Percentiles rank a stretch among this genome's conserved stretches.
phyloP scores from a whole-genome alignment of 768 basidiomycete genomes.

The Gloeophyllum trabeum region DNA sequence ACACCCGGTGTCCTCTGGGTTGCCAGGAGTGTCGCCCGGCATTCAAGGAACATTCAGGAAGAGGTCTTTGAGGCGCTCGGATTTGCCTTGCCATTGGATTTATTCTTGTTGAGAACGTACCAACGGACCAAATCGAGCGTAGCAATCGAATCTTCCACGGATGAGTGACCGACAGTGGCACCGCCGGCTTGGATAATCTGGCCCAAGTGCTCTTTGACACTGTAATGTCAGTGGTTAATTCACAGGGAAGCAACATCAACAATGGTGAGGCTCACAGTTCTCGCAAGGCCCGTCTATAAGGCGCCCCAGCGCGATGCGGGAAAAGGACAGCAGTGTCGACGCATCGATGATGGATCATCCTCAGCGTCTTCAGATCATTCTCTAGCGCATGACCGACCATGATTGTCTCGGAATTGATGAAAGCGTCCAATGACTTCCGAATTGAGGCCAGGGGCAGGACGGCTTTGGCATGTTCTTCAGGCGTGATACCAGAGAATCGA shows the following conservation, averaged over 20 bases:
- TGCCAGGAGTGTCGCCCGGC: too few species aligned
- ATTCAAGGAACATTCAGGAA: too few species aligned
- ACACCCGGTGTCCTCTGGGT: too few species aligned
- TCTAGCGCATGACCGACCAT: constrained; percentile 88
- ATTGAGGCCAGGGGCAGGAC: constrained; percentile 54
- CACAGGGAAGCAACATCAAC: constrained; percentile 1
- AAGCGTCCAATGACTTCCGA: constrained; percentile 51
- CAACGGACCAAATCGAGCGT: constrained; percentile 84
- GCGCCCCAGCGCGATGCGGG: constrained; percentile 69
- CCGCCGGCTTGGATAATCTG: constrained; percentile 75
- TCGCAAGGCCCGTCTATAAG: constrained; percentile 69
- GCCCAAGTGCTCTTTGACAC: constrained; percentile 74
- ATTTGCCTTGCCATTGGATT: constrained; percentile 12
- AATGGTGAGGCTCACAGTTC: constrained; percentile 49
- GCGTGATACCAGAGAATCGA: constrained; percentile 75
- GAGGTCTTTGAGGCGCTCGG: too few species aligned
- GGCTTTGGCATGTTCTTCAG: constrained; percentile 48
- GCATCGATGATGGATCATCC: constrained; percentile 76
- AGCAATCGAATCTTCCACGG: constrained; percentile 80
- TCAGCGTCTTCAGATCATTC: constrained; percentile 86
- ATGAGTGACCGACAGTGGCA: constrained; percentile 73
- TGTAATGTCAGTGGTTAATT: constrained; percentile 17
- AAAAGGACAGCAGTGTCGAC: constrained; percentile 86
- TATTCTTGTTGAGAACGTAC: constrained; percentile 57
- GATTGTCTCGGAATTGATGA: constrained; percentile 75